phyloP scores from a whole-genome alignment of 352 stramenopile genomes.

The Elongisporangium prolatum region DNA sequence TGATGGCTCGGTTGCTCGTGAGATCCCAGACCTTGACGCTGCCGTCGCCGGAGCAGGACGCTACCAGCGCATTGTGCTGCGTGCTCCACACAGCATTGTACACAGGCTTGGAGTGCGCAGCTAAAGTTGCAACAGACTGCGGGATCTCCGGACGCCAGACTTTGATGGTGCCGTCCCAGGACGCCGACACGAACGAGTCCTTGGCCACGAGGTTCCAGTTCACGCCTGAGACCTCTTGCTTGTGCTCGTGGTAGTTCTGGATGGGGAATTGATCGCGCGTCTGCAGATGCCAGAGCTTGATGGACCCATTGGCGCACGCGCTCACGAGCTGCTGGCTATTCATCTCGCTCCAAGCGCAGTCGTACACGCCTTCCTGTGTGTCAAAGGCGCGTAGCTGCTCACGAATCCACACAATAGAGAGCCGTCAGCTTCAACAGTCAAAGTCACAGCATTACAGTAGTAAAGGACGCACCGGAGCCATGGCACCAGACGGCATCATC shows the following conservation, averaged over 20 bases:
- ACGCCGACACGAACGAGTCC: constrained; percentile 81
- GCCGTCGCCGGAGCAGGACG: constrained; percentile 75
- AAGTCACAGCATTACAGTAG: no score
- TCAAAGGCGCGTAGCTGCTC: constrained; percentile 82
- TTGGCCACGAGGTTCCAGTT: constrained; percentile 91
- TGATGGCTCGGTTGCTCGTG: constrained; percentile 38
- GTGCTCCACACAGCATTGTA: constrained; percentile 88
- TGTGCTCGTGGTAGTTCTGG: constrained; percentile 83
- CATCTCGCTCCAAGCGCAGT: constrained; percentile 88
- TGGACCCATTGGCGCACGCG: constrained; percentile 76
- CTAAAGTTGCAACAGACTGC: constrained; percentile 69
- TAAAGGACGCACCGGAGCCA: constrained; percentile 40
- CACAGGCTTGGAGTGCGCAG: constrained; percentile 70
- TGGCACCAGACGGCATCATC: constrained; percentile 53
- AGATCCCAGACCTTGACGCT: constrained; percentile 82
- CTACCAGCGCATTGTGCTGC: constrained; percentile 57
- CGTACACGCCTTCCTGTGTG: constrained; percentile 86
- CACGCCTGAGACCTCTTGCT: constrained; percentile 82
- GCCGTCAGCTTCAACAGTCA: no score
- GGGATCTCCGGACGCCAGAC: constrained; percentile 76
- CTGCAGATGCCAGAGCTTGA: constrained; percentile 91
- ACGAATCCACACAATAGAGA: neutral
- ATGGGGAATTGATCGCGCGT: constrained; percentile 87
- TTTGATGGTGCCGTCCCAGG: constrained; percentile 86
- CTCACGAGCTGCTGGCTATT: constrained; percentile 85